Base-by-base conservation (phyloP, 2,329 filamentous ascomycete genomes). In the Harringtonia lauricola region DNA sequence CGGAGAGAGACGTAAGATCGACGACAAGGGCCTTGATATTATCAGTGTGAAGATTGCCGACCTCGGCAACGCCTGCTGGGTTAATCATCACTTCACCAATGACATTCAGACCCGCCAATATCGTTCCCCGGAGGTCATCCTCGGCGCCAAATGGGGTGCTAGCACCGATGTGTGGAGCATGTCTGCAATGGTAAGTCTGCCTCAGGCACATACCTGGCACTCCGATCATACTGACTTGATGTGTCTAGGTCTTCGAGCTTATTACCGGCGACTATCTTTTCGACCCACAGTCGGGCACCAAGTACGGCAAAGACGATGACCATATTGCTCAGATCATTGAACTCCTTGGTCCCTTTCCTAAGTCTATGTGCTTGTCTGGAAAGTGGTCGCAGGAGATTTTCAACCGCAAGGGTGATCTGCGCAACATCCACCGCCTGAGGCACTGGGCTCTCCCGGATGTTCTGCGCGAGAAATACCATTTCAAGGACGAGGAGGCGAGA, bases 81-180 rank as follows among this genome's bases (percentile, higher is more conserved):
- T 95, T 24, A 88, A 88, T 52, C 92, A 98, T 60, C 92, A 98
- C 64, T 98, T 98, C 65, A 98, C 92, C 58, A 95, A 98, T 60
- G 92, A 98, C 61, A 98, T 98, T 56, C 92, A 98, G 62, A 98
- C 92, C 9, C 76, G 92, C 57, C 92, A 98, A 65, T 98, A 98
- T 64, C 76, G 92, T 45, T 96, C 92, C 2, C 92, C 92, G 2
- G 92, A 98, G 64, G 92, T 98, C 45, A 96, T 98, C 48, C 70
- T 98, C 18, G 92, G 92, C 33, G 80, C 88, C 3, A 96, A 96
- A 69, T 98, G 92, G 92, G 92, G 92, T 53, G 92, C 92, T n/a
- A 96, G 90, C 60, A 96, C 92, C 2, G 92, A 98, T 64, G 86
- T 96, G 8, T 98, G 92, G 92, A 96, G 90, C 65, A 98, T 98